Evolutionary conservation across 441 rosid genomes (phyloP).

Genomic region (Gossypium lobatum): DNA sequence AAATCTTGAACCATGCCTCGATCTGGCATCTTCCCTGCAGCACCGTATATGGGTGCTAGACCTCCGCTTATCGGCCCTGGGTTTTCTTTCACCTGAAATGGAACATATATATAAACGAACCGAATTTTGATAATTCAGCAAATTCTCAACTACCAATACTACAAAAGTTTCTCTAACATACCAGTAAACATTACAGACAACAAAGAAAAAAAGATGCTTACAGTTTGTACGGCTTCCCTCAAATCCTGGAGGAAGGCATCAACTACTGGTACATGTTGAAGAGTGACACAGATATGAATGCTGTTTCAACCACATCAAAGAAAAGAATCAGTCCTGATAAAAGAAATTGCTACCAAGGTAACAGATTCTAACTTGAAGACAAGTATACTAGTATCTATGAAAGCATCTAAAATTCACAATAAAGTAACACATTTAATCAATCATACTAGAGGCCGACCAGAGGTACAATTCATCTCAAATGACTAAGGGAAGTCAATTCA

Average conservation of each 20-base stretch:
- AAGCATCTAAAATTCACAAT: background rate
- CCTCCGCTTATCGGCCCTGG: slow-evolving; percentile 90
- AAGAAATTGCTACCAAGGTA: background rate
- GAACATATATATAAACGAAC: background rate
- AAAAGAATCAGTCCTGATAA: slow-evolving; percentile 16
- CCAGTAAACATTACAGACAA: background rate
- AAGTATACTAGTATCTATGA: background rate
- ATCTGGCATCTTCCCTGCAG: slow-evolving; percentile 90
- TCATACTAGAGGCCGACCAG: background rate
- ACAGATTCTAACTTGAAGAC: background rate
- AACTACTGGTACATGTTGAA: slow-evolving; percentile 67
- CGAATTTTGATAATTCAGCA: background rate
- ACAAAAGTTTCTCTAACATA: background rate
- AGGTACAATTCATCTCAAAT: background rate
- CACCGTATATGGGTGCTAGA: slow-evolving; percentile 88
- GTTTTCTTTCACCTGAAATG: slow-evolving; percentile 59
- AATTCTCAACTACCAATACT: background rate
- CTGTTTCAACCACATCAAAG: slow-evolving; percentile 39
- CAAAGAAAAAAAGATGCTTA: slow-evolving; percentile 32
- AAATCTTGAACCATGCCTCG: slow-evolving; percentile 77
- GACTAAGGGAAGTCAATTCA: background rate
- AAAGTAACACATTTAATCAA: background rate
- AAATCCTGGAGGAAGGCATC: slow-evolving; percentile 64
- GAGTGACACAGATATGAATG: slow-evolving; percentile 82
- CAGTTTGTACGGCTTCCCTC: slow-evolving; percentile 66